phyloP scores from a whole-genome alignment of 345 rosid species.

The Gossypium sturtianum region DNA sequence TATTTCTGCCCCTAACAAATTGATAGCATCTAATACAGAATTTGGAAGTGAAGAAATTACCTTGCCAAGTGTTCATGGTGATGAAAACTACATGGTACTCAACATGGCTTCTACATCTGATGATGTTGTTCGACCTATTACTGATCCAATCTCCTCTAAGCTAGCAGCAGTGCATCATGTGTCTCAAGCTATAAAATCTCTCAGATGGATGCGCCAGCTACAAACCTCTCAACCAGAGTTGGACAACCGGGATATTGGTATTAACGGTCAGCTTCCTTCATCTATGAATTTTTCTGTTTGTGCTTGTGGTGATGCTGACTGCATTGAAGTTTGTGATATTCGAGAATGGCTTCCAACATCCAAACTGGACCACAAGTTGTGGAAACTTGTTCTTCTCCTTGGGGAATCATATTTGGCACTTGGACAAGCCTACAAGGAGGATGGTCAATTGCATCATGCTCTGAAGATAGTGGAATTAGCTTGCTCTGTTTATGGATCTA shows the following conservation, averaged over 20 bases:
- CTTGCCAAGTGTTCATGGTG: slow-evolving; percentile 18
- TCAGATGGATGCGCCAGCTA: slow-evolving; percentile 83
- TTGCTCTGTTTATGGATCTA: slow-evolving; percentile 80
- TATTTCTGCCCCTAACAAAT: slow-evolving; percentile 23
- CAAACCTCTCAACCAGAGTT: slow-evolving; percentile 48
- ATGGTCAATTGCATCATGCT: slow-evolving; percentile 74
- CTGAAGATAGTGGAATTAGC: slow-evolving; percentile 78
- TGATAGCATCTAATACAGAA: slow-evolving; percentile 21
- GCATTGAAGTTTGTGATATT: slow-evolving; percentile 95
- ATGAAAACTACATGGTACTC: slow-evolving; percentile 36
- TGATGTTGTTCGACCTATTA: slow-evolving; percentile 44
- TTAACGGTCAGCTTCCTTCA: slow-evolving; percentile 33
- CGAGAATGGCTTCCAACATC: slow-evolving; percentile 92
- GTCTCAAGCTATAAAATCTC: slow-evolving; percentile 94
- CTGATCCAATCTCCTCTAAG: slow-evolving; percentile 69
- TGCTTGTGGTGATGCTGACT: slow-evolving; percentile 91
- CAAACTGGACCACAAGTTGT: slow-evolving; percentile 68
- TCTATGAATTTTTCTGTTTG: slow-evolving; percentile 54
- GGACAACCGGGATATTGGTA: slow-evolving; percentile 20
- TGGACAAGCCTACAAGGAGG: slow-evolving; percentile 82
- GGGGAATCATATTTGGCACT: slow-evolving; percentile 92
- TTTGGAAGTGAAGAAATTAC: slow-evolving; percentile 19
- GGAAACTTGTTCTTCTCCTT: slow-evolving; percentile 96
- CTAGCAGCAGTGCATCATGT: slow-evolving; percentile 86
- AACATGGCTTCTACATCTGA: slow-evolving; percentile 29